Percentiles rank a stretch among this genome's conserved stretches.
These are phyloP conservation scores for Alopecurus myosuroides DNA, from an alignment of 176 grass and related monocot genomes.

Conservation along the genomic window DNA sequence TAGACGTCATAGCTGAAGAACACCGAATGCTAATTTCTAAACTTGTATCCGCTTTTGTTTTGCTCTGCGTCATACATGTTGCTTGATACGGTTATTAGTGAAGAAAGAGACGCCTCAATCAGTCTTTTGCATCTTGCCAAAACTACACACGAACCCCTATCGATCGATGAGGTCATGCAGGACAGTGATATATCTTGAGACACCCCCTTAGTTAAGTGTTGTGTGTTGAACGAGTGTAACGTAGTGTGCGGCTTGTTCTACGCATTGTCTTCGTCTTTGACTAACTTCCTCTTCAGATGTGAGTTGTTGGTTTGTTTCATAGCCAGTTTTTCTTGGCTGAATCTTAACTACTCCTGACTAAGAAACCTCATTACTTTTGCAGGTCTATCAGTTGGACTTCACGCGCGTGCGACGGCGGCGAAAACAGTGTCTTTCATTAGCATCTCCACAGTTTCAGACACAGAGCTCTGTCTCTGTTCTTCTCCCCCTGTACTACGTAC, in stretches of 20 bases:
- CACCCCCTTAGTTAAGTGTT: neutral
- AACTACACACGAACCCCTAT: neutral
- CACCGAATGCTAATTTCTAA: neutral
- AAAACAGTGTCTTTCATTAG: neutral
- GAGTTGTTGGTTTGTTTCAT: slow-evolving; percentile 1
- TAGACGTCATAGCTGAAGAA: neutral
- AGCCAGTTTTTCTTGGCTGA: neutral
- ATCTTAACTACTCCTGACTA: neutral
- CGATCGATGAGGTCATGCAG: neutral
- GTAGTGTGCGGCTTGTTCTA: neutral
- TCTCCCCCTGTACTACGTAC: neutral
- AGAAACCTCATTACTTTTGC: neutral
- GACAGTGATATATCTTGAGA: slow-evolving; percentile 11
- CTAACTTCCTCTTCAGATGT: neutral
- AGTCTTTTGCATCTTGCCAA: neutral
- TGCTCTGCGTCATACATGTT: neutral
- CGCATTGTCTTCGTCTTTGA: slow-evolving; percentile 18
- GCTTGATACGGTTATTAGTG: neutral
- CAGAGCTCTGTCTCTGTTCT: neutral
- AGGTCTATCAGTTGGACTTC: neutral
- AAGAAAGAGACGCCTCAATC: neutral
- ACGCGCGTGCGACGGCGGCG: neutral
- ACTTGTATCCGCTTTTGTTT: neutral
- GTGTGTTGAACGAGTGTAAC: neutral
- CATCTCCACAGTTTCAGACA: neutral